Percentiles rank a stretch among this genome's conserved stretches.
Conservation (phyloP, 31 red algal species). For the Asparagopsis taxiformis region DNA sequence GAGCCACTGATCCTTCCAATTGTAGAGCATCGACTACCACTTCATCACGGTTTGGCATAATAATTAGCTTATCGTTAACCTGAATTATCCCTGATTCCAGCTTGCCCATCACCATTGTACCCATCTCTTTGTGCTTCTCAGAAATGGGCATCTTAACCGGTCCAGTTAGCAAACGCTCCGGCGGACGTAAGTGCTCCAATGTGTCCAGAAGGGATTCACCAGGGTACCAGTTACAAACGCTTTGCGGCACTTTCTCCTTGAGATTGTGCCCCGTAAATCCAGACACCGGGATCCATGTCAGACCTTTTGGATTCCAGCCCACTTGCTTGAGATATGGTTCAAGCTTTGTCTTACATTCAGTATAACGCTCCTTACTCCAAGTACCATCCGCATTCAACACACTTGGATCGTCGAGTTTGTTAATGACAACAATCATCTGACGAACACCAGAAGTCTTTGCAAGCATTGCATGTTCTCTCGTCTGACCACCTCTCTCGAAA, state of each 20-base stretch:
- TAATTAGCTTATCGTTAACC: slow-evolving; percentile 66
- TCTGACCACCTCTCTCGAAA: slow-evolving; percentile 97
- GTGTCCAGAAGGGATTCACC: slow-evolving; percentile 79
- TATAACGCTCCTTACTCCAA: slow-evolving; percentile 86
- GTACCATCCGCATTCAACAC: slow-evolving; percentile 66
- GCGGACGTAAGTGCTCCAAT: slow-evolving; percentile 76
- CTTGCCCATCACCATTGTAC: slow-evolving; percentile 90
- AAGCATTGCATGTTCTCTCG: slow-evolving; percentile 98
- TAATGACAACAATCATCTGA: slow-evolving; percentile 87
- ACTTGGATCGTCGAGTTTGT: slow-evolving; percentile 94
- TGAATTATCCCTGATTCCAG: slow-evolving; percentile 86
- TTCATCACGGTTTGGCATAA: slow-evolving; percentile 86
- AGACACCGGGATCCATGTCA: slow-evolving; percentile 87
- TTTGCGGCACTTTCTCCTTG: slow-evolving; percentile 33
- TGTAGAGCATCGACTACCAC: slow-evolving; percentile 78
- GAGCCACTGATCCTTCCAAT: slow-evolving; percentile 57
- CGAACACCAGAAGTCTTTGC: slow-evolving; percentile 93
- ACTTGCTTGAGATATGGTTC: slow-evolving; percentile 83
- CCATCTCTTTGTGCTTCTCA: slow-evolving; percentile 96
- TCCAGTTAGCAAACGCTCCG: slow-evolving; percentile 66
- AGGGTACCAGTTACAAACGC: slow-evolving; percentile 76
- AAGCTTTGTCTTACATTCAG: slow-evolving; percentile 82
- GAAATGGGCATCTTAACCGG: slow-evolving; percentile 83
- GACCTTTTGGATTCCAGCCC: slow-evolving; percentile 83
- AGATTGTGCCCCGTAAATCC: slow-evolving; percentile 90